phyloP scores from a whole-genome alignment of 331 rosid species.

The Rosa hybrid region DNA sequence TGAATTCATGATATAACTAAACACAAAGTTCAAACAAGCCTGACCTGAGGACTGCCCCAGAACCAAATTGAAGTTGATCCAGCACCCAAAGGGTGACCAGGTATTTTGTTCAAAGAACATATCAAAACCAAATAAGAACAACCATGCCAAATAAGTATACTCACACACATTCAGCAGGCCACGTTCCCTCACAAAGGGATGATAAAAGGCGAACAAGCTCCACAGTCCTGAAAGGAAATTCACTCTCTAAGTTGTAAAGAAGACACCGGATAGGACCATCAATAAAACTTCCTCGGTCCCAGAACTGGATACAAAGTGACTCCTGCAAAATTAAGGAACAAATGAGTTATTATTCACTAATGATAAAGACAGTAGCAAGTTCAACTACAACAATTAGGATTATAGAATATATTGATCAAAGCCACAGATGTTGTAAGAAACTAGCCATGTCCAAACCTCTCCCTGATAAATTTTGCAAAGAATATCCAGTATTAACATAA shows the following conservation, averaged over 20 bases:
- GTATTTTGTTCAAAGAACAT: neutral
- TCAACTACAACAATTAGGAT: neutral
- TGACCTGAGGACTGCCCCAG: neutral
- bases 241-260: constrained; percentile 80
- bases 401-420: constrained; percentile 5
- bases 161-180: constrained; percentile 98
- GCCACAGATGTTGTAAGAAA: constrained; percentile 27
- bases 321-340: constrained; percentile 57
- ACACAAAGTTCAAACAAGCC: neutral
- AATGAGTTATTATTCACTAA: constrained; percentile 24
- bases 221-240: constrained; percentile 71
- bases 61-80: constrained; percentile 11
- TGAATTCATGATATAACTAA: neutral
- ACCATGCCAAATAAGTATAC: constrained; percentile 29
- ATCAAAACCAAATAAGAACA: neutral
- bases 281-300: constrained; percentile 88
- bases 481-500: constrained; percentile 66
- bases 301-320: constrained; percentile 87
- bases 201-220: constrained; percentile 76
- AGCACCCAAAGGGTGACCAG: neutral
- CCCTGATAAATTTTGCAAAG: constrained; percentile 88
- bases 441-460: constrained; percentile 76
- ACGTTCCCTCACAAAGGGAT: constrained; percentile 88
- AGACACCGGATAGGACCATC: constrained; percentile 88
- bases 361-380: constrained; percentile 3